Evolutionary conservation across 192 early-diverging fungal species (phyloP).

Genomic region (Mortierella hygrophila): DNA sequence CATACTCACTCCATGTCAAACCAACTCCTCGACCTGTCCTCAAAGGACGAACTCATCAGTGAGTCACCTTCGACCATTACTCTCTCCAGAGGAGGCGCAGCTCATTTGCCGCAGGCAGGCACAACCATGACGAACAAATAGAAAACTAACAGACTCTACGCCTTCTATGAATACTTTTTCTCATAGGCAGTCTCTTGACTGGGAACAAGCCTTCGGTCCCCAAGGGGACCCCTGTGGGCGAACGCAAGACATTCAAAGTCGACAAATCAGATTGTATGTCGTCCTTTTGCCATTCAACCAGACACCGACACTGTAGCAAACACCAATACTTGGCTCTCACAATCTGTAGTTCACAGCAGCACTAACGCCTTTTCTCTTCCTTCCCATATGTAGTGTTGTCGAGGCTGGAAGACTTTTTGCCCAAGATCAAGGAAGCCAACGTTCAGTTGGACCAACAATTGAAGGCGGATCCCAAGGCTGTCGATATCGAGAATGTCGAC

Average conservation of each 20-base stretch:
- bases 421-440: conserved; percentile 60
- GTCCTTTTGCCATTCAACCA: background rate
- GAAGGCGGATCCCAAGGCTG: conserved; percentile 54
- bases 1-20: conserved; percentile 29
- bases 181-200: conserved; percentile 36
- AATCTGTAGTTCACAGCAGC: background rate
- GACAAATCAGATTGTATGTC: conserved; percentile 44
- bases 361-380: background rate
- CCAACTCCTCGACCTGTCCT: conserved; percentile 36
- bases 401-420: conserved; percentile 64
- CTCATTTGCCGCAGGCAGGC: background rate
- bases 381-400: conserved; percentile 40
- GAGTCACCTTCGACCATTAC: background rate
- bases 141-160: background rate
- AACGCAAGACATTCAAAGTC: conserved; percentile 61
- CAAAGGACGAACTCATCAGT: conserved; percentile 52
- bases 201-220: conserved; percentile 22
- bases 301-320: background rate
- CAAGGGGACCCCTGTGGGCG: conserved; percentile 40
- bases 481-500: conserved; percentile 70
- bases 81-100: background rate
- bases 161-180: background rate
- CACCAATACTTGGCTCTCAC: background rate
- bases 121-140: background rate
- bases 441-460: conserved; percentile 54